A percentile compares a stretch with the other conserved stretches of the same genome.
Evolutionary conservation across 2,329 filamentous ascomycete species (phyloP).

Genomic region (Cephalotrichum gorgonifer): DNA sequence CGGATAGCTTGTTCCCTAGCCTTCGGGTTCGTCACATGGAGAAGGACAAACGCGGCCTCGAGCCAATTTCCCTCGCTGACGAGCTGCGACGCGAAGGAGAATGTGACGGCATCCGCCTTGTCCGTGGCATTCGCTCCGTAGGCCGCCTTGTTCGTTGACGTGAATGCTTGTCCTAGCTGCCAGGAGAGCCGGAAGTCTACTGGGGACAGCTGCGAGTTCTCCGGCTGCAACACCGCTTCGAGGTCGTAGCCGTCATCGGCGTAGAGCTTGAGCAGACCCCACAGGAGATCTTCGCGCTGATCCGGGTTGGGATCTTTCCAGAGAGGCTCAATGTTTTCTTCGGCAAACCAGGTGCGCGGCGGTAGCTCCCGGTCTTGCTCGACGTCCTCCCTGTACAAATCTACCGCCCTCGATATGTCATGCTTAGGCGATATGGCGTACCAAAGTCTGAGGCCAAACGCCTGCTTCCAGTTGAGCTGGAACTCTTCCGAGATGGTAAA

Average conservation of each 20-base stretch:
- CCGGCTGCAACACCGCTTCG: slow-evolving; percentile 63
- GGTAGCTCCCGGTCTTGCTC: slow-evolving; percentile 58
- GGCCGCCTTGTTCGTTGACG: slow-evolving; percentile 35
- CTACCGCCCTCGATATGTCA: slow-evolving; percentile 61
- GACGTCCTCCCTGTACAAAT: slow-evolving; percentile 64
- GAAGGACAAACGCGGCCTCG: slow-evolving; percentile 64
- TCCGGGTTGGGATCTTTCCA: slow-evolving; percentile 52
- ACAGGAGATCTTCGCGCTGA: slow-evolving; percentile 66
- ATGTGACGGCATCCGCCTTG: slow-evolving; percentile 56
- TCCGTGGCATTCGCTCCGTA: slow-evolving; percentile 43
- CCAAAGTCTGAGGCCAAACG: slow-evolving; percentile 86
- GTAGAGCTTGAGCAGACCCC: slow-evolving; percentile 78
- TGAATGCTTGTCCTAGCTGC: slow-evolving; percentile 67
- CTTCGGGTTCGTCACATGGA: slow-evolving; percentile 57
- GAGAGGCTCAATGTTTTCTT: slow-evolving; percentile 44
- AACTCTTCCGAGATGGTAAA: slow-evolving; percentile 81
- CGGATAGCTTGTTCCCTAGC: slow-evolving; percentile 59
- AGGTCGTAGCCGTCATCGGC: slow-evolving; percentile 48
- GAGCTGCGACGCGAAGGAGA: slow-evolving; percentile 55
- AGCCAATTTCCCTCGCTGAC: slow-evolving; percentile 56
- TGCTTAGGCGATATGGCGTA: slow-evolving; percentile 65
- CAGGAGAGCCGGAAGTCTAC: slow-evolving; percentile 70
- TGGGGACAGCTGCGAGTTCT: slow-evolving; percentile 65
- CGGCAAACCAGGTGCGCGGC: slow-evolving; percentile 62
- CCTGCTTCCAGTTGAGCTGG: slow-evolving; percentile 82